Conservation (phyloP, 768 basidiomycete species). For the Trametes meyenii region DNA sequence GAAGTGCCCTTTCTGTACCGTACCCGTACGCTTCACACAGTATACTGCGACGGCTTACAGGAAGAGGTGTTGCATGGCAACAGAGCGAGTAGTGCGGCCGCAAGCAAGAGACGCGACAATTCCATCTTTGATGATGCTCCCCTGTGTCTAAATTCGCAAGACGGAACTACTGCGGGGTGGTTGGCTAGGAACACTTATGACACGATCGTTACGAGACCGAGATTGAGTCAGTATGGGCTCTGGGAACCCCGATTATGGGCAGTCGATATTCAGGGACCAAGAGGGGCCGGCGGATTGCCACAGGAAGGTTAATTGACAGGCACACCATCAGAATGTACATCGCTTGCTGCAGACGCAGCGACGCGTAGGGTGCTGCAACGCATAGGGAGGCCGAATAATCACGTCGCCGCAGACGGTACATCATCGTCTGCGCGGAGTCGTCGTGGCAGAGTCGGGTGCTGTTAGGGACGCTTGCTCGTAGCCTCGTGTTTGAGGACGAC, state of each 20-base stretch:
- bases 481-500: not conserved
- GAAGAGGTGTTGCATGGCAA: no score
- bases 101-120: no score
- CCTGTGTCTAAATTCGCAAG: no score
- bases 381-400: not conserved
- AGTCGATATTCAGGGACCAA: constrained; percentile 11
- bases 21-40: not conserved
- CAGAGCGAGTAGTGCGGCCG: no score
- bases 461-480: not conserved
- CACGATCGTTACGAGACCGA: no score
- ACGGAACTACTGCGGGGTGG: no score
- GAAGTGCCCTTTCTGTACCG: not conserved
- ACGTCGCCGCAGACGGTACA: not conserved
- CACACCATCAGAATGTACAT: not conserved
- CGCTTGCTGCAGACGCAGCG: not conserved
- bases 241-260: no score
- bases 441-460: not conserved
- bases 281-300: no score
- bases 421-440: constrained; percentile 6
- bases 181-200: no score
- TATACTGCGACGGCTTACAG: no score
- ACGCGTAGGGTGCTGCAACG: not conserved
- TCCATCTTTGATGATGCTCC: no score
- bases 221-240: no score
- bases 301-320: constrained; percentile 6